Percentiles rank a stretch among this genome's conserved stretches.
Conservation (phyloP, 768 basidiomycete species). For the Astraeus odoratus region DNA sequence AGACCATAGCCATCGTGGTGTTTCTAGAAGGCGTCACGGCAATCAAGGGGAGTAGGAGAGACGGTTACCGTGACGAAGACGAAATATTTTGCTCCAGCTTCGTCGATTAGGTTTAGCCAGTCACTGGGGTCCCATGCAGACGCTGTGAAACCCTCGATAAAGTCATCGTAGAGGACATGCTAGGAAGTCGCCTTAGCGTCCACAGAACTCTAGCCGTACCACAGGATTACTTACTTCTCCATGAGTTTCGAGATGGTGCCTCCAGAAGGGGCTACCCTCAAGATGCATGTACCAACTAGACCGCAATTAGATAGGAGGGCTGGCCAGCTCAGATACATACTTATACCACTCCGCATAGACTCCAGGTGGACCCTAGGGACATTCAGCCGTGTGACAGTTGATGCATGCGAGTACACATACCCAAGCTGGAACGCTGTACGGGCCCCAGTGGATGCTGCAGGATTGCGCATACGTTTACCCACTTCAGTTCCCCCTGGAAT, state of each 20-base stretch:
- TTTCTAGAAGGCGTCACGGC: conserved; percentile 31
- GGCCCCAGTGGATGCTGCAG: conserved; percentile 42
- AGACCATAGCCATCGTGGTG: conserved; percentile 56
- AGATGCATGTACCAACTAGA: conserved; percentile 35
- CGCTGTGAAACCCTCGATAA: conserved; percentile 48
- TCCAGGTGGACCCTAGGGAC: conserved; percentile 30
- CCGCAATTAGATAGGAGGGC: not conserved
- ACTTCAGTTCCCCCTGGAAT: not conserved
- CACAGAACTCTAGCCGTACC: not conserved
- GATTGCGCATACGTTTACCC: conserved; percentile 1
- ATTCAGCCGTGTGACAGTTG: conserved; percentile 1
- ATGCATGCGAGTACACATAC: conserved; percentile 9
- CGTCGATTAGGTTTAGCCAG: conserved; percentile 49
- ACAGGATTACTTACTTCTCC: conserved; percentile 30
- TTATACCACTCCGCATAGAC: conserved; percentile 53
- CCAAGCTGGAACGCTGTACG: conserved; percentile 43
- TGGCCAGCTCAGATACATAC: conserved; percentile 25
- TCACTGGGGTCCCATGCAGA: conserved; percentile 45
- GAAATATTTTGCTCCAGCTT: conserved; percentile 56
- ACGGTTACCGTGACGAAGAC: conserved; percentile 42
- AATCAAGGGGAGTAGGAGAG: not conserved
- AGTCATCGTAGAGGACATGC: conserved; percentile 51
- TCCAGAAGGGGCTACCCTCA: conserved; percentile 36
- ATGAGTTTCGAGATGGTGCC: conserved; percentile 43
- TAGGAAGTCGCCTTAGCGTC: conserved; percentile 8